Base-by-base conservation (phyloP, 108 stramenopile species). In the Skeletonema grethae region DNA sequence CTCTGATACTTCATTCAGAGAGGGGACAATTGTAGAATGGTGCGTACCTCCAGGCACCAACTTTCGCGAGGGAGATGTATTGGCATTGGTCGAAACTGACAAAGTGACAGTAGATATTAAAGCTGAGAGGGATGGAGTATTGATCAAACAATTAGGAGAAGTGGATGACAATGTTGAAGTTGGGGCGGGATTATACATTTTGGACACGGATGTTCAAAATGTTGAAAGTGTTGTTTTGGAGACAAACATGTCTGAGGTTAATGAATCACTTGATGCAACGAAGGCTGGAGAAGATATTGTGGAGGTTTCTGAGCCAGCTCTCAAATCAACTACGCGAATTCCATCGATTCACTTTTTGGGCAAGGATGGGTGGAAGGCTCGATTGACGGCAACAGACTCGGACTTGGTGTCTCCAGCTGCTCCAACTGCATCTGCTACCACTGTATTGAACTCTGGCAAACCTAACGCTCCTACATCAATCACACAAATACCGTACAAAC, bases 41-140 rank as follows among this genome's bases (percentile, higher is more conserved):
- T 73, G 78, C 5, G 92, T 75, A 1, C 67, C 84, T 31, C 64
- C 86, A 24, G 96, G 96, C 10, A 85, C 94, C 70, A 69, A 39
- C 10, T 88, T 97, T 15, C 75, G 87, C 9, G 87, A 85, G 24
- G 94, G 88, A 16, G 94, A 97, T 76, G 96, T 97, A 32, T 80
- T 97, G 13, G 92, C 89, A 12, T 70, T 97, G 22, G 83, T 97
- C 13, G 96, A 97, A 71, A 97, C 96, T 4, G 96, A 97, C 41
- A 97, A 97, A 77, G 96, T 97, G 22, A 95, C 94, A 4, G 92
- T 97, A 20, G 96, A 97, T 76, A 93, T 97, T 79, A 95, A 95
- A 82, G 89, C 96, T 11, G 82, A 90, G 39, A 73, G 68, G 20
- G 85, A 86, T 29, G 95, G 95, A 10, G 89, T 96, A 2, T 34